phyloP scores from a whole-genome alignment of 345 rosid species.

The Cardiospermum halicacabum region DNA sequence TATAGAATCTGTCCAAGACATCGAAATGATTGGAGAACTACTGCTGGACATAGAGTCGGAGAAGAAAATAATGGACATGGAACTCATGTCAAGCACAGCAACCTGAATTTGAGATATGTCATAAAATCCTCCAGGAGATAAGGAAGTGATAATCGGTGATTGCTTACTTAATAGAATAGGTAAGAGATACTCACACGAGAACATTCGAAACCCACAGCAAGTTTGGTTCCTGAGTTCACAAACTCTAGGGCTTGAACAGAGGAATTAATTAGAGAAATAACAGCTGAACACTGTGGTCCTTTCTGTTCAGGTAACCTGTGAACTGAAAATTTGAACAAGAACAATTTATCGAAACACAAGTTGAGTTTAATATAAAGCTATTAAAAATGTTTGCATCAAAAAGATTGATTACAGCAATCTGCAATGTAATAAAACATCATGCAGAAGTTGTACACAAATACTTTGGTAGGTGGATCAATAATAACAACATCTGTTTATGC shows the following conservation, averaged over 20 bases:
- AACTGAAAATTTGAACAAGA: conserved; percentile 27
- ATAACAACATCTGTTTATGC: neutral
- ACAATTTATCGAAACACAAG: conserved; percentile 14
- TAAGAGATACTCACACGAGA: conserved; percentile 29
- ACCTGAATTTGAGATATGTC: conserved; percentile 34
- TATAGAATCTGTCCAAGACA: conserved; percentile 28
- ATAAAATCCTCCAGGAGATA: neutral
- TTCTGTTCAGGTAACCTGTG: conserved; percentile 29
- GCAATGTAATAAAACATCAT: neutral
- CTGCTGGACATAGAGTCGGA: conserved; percentile 24
- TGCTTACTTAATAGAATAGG: conserved; percentile 1
- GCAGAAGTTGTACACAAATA: conserved; percentile 2
- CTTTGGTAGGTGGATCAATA: conserved; percentile 2
- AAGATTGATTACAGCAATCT: conserved; percentile 1
- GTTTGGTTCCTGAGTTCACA: conserved; percentile 33
- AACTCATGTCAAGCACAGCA: conserved; percentile 39
- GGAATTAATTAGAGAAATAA: conserved; percentile 33
- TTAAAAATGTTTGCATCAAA: neutral
- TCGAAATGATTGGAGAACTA: conserved; percentile 29
- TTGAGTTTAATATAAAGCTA: neutral
- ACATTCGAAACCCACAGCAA: conserved; percentile 45
- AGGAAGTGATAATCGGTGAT: neutral
- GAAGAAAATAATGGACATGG: conserved; percentile 36
- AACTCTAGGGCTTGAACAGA: conserved; percentile 35
- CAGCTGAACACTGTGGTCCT: conserved; percentile 36